Percentiles rank a stretch among this genome's conserved stretches.
Evolutionary conservation across 2,329 filamentous ascomycete species (phyloP).

Genomic region (Sporothrix brasiliensis): DNA sequence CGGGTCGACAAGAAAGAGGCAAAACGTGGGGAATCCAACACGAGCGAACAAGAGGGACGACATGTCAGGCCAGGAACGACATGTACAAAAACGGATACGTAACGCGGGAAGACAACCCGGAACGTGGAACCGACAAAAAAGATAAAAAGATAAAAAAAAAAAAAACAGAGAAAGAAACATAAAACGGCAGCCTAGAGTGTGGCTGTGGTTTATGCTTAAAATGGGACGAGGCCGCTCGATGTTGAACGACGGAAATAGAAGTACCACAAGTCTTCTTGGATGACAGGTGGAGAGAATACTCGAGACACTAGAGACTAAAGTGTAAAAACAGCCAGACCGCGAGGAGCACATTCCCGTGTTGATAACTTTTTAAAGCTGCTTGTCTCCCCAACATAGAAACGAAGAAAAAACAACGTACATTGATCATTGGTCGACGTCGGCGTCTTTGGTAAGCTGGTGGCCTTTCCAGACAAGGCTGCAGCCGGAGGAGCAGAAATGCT

Average conservation of each 20-base stretch:
- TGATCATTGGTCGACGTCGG: conserved; percentile 30
- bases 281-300: not conserved
- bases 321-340: conserved; percentile 1
- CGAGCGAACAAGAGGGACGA: conserved; percentile 9
- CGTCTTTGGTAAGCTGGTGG: conserved; percentile 24
- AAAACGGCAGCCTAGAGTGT: conserved; percentile 19
- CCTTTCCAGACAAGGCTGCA: conserved; percentile 8
- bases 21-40: not conserved
- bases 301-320: not conserved
- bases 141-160: not conserved
- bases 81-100: not conserved
- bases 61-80: not conserved
- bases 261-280: not conserved
- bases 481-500: not conserved
- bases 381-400: not conserved
- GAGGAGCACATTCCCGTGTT: not conserved
- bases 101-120: not conserved
- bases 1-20: not conserved
- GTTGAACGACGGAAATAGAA: not conserved
- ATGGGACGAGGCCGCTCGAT: not conserved
- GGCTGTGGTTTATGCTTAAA: conserved; percentile 26
- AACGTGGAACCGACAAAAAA: not conserved
- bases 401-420: conserved; percentile 16
- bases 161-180: too few species aligned
- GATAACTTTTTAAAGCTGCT: not conserved